phyloP scores from a whole-genome alignment of 495 filamentous ascomycete genomes.

The Penicillium lividum region DNA sequence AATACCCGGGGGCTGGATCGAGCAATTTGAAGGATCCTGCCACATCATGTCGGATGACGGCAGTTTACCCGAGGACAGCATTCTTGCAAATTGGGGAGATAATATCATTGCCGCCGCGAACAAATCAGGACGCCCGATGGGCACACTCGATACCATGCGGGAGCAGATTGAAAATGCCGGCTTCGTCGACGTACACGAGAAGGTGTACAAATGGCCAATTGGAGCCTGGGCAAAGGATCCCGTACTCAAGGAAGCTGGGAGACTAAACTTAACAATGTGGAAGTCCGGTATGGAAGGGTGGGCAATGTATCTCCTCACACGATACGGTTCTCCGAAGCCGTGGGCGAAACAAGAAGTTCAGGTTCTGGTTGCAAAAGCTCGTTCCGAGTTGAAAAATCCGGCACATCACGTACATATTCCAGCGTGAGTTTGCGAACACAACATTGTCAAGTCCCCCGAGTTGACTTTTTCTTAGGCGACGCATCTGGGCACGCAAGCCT shows the following conservation, averaged over 20 bases:
- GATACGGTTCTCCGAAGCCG: not conserved
- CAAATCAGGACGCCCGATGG: not conserved
- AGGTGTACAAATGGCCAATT: conserved; percentile 10
- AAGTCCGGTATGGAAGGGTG: conserved; percentile 7
- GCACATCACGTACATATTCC: conserved; percentile 21
- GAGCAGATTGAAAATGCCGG: not conserved
- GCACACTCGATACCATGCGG: conserved; percentile 2
- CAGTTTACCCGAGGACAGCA: not conserved
- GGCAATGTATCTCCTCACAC: conserved; percentile 7
- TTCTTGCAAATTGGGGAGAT: not conserved
- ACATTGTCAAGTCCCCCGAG: not conserved
- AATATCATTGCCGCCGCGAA: not conserved
- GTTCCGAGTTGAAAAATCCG: conserved; percentile 27
- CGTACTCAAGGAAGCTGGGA: conserved; percentile 1
- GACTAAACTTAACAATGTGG: conserved; percentile 4
- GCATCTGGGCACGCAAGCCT: conserved; percentile 11
- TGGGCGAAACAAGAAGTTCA: conserved; percentile 22
- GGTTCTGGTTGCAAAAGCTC: conserved; percentile 24
- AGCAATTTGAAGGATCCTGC: conserved; percentile 49
- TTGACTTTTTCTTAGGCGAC: not conserved
- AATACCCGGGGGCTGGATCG: conserved; percentile 51
- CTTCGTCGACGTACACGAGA: conserved; percentile 10
- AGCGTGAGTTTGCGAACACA: not conserved
- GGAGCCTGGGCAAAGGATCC: conserved; percentile 8
- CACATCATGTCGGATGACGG: conserved; percentile 42